Base-by-base conservation (phyloP, 1,139 yeast genomes). In the Casaregolazyma lundiana region DNA sequence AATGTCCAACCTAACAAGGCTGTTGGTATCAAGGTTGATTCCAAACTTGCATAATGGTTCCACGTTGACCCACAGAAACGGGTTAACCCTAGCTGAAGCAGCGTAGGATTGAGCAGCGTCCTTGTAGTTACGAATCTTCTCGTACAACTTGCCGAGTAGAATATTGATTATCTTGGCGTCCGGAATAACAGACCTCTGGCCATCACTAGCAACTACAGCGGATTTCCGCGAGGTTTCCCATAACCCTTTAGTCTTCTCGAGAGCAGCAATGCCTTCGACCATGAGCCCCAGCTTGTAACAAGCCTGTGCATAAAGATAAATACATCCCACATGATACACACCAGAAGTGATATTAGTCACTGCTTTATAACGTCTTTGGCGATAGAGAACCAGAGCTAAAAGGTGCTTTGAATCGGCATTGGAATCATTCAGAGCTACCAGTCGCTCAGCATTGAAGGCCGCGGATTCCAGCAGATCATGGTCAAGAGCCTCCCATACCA, bases 21-120 rank as follows among this genome's bases (percentile, higher is more conserved):
- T 70, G 47, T 78, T 77, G 6, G 81, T 80, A 44, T 78, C 73
- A 20, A 87, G 74, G 51, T 78, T 76, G 20, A 84, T 58, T 7
- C 68, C 66, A 43, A 86, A 69, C 50, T 76, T 75, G 59, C 92
- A 81, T 41, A 92, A 69, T 38, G 82, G 81, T 56, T 84, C 88
- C 52, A 86, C 80, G 0, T 97, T 90, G 60, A 88, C 97, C 76
- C 94, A 89, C 44, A 88, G 74, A 61, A 74, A 87, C 20, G 95
- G 96, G 61, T 92, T 86, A 49, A 74, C 66, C 50, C 78, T 77
- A 48, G 88, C 70, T 0, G 94, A 86, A 53, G 76, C 77, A 0
- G 86, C 76, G 63, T 82, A 86, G 57, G 80, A 76, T 44, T 81
- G 68, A 0, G 84, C 77, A 47, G 95, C 81, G 50, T 80, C 78